Evolutionary conservation across 2,329 filamentous ascomycete genomes (phyloP).

Genomic region (Cadophora sp.): DNA sequence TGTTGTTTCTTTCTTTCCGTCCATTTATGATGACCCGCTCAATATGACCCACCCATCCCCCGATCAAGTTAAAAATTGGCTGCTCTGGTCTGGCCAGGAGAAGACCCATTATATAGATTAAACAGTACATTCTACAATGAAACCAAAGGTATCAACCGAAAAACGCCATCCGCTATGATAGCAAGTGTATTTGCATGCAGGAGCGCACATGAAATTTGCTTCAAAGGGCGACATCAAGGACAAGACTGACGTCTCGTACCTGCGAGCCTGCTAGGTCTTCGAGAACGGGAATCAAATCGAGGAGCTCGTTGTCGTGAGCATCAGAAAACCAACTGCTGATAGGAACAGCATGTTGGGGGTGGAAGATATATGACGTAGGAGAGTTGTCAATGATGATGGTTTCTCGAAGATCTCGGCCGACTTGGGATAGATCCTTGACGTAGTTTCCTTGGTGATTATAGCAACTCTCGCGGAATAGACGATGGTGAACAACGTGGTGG

Average conservation of each 20-base stretch:
- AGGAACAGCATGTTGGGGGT: constrained; percentile 96
- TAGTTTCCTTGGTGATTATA: constrained; percentile 99
- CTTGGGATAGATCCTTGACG: constrained; percentile 97
- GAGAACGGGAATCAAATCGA: constrained; percentile 96
- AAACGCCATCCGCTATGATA: constrained; percentile 49
- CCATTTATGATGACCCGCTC: constrained; percentile 36
- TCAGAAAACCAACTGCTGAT: constrained; percentile 99
- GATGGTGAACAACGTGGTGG: constrained; percentile 93
- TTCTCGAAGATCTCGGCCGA: constrained; percentile 92
- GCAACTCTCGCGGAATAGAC: constrained; percentile 96
- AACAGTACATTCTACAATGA: constrained; percentile 49
- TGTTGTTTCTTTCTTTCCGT: constrained; percentile 20
- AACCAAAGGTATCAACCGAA: constrained; percentile 48
- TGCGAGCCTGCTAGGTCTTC: constrained; percentile 91
- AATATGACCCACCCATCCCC: constrained; percentile 26
- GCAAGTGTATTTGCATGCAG: constrained; percentile 45
- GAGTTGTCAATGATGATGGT: constrained; percentile 99
- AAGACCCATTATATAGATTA: constrained; percentile 48
- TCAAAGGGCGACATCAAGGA: constrained; percentile 88
- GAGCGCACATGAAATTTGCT: constrained; percentile 43
- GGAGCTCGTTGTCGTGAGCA: constrained; percentile 97
- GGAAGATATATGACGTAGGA: constrained; percentile 98
- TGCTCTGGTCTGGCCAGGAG: constrained; percentile 38
- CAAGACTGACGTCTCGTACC: constrained; percentile 95
- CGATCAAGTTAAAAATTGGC: constrained; percentile 29